A percentile compares a stretch with the other conserved stretches of the same genome.
Evolutionary conservation across 257 asterid genomes (phyloP).

Genomic region (Petunia secreta): DNA sequence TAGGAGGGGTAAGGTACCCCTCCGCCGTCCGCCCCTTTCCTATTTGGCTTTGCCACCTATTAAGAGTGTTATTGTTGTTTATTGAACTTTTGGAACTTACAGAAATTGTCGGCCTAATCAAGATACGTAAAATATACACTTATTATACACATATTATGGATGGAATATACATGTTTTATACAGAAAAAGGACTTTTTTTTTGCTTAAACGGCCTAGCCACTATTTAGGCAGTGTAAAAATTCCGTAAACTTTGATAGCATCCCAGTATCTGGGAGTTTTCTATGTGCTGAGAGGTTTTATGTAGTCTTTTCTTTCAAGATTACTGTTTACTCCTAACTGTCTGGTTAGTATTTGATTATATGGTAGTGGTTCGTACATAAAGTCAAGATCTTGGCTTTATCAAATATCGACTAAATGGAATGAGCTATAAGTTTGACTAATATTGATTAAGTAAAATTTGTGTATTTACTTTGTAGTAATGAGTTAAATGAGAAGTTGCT

Average conservation of each 20-base stretch:
- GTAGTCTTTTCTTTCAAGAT: neutral
- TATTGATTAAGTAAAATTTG: slow-evolving; percentile 24
- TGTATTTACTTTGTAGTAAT: slow-evolving; percentile 29
- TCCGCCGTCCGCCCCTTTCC: no score
- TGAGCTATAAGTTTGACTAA: slow-evolving; percentile 35
- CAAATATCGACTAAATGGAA: neutral
- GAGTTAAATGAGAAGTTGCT: slow-evolving; percentile 22
- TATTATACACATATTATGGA: no score
- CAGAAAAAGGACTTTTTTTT: neutral
- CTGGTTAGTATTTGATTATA: neutral
- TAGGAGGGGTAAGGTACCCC: no score
- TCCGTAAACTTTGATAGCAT: neutral
- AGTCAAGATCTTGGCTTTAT: slow-evolving; percentile 4
- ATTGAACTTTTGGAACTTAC: no score
- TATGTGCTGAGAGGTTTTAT: neutral
- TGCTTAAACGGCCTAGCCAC: no score
- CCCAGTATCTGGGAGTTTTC: neutral
- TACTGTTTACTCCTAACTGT: neutral
- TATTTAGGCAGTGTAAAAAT: no score
- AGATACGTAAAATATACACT: neutral
- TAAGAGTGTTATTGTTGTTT: no score
- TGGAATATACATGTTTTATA: neutral
- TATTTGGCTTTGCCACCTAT: no score
- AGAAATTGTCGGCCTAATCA: no score
- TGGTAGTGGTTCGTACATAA: neutral